Evolutionary conservation across 2,329 filamentous ascomycete genomes (phyloP), one percentile per base, ranked within the genome.

Genomic region (Anthostomella pinea): DNA sequence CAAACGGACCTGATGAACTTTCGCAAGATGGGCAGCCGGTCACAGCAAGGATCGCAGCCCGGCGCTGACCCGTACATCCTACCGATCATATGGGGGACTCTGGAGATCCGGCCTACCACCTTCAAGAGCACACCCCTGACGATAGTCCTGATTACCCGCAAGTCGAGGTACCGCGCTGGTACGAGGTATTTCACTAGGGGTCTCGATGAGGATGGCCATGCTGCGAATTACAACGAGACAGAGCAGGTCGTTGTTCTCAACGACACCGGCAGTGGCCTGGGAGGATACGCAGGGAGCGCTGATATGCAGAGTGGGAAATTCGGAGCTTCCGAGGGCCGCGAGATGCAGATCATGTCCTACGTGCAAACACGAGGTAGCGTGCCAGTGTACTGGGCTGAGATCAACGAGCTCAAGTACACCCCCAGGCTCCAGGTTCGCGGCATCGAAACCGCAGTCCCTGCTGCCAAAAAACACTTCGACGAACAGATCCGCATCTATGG

Each of bases 211-310:
- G 75, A 93, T 44, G 93, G 93, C 16, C 81, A 97, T 60, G 93
- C 93, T n/a, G 88, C 93, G 49, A 98, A 98, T 63, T 98, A 91
- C 74, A 98, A 98, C 59, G 93, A 98, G 71, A 97, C 93, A 0
- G 93, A 98, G 60, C 93, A 98, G 60, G 73, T 93, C 21, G 75
- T 95, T 43, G 80, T 98, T 23, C 66, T 97, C 51, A 97, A 97
- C 54, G 93, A 97, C 63, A 76, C 69, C 37, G 74, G 77, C 3
- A 80, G 80, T 39, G 84, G 85, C 1, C 67, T 93, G 27, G 82
- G 86, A 25, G 90, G 89, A 6, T 95, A 87, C 62, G 84, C 84
- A 32, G 85, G 87, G 35, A 85, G 83, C 51, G 73, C 77, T 40
- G 81, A 85, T 14, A 85, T 86, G 69, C 79, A 86, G 54, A 89